A percentile compares a stretch with the other conserved stretches of the same genome.
Evolutionary conservation across 371 early-diverging fungal genomes (phyloP).

Genomic region (Parasitella parasitica): DNA sequence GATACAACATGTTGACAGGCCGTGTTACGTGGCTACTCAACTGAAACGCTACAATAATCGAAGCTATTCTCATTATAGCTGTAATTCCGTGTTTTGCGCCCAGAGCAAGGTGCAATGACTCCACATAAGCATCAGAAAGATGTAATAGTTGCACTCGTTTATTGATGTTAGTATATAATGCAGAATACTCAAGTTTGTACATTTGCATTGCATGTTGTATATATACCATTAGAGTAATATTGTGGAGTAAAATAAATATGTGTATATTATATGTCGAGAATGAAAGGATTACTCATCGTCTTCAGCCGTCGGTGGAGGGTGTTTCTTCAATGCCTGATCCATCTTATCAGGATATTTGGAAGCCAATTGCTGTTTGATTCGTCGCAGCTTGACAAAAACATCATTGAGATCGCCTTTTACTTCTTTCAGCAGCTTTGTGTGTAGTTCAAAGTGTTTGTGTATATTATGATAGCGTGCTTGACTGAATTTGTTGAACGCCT

Average conservation of each 20-base stretch:
- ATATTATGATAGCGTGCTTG: conserved; percentile 44
- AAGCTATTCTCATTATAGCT: too few relatives aligned
- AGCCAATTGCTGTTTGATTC: conserved; percentile 35
- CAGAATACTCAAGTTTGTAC: too few relatives aligned
- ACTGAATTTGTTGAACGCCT: conserved; percentile 51
- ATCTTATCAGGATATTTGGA: conserved; percentile 40
- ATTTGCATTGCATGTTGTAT: not conserved
- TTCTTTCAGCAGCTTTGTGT: conserved; percentile 38
- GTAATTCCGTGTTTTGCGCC: not conserved
- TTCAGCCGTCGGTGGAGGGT: conserved; percentile 31
- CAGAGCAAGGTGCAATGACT: not conserved
- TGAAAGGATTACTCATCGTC: conserved; percentile 18
- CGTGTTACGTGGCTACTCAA: not conserved
- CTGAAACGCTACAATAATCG: too few relatives aligned
- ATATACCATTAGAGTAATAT: not conserved
- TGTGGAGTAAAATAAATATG: not conserved
- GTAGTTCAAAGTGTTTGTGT: conserved; percentile 43
- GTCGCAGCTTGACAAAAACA: conserved; percentile 39
- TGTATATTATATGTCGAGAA: not conserved
- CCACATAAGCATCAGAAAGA: too few relatives aligned
- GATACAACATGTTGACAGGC: not conserved
- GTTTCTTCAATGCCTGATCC: conserved; percentile 19
- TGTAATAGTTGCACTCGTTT: not conserved
- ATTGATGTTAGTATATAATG: not conserved
- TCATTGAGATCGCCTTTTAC: conserved; percentile 42